Evolutionary conservation across 148 eudicot genomes (phyloP).

Genomic region (Rhododendron ovatum): DNA sequence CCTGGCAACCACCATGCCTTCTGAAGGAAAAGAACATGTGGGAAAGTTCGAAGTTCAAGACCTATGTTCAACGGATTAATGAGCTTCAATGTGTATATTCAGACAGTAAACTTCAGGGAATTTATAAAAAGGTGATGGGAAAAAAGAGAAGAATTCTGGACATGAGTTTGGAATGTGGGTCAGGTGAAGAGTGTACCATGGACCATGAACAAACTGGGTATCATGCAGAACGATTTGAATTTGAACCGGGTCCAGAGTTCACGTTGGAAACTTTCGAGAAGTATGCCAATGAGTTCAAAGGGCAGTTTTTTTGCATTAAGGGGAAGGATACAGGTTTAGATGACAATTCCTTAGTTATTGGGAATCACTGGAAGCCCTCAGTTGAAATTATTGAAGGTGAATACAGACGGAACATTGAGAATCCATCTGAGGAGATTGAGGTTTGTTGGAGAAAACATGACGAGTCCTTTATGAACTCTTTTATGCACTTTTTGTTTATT

Average conservation of each 20-base stretch:
- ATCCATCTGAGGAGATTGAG: constrained; percentile 68
- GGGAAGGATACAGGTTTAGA: constrained; percentile 18
- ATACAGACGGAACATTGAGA: constrained; percentile 67
- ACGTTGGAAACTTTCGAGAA: constrained; percentile 55
- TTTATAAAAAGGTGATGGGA: constrained; percentile 21
- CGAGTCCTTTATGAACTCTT: not conserved
- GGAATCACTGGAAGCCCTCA: constrained; percentile 27
- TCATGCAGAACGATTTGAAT: constrained; percentile 23
- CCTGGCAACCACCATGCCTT: constrained; percentile 63
- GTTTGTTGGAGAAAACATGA: constrained; percentile 33
- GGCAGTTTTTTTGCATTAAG: constrained; percentile 40
- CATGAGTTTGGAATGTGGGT: constrained; percentile 19
- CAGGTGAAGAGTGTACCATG: constrained; percentile 19
- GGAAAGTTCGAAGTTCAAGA: constrained; percentile 36
- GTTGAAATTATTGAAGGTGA: constrained; percentile 67
- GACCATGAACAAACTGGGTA: constrained; percentile 20
- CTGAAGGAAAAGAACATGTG: constrained; percentile 41
- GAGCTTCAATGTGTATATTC: constrained; percentile 28
- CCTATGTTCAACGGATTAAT: constrained; percentile 44
- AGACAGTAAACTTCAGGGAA: constrained; percentile 22
- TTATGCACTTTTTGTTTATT: not conserved
- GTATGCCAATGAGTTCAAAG: constrained; percentile 61
- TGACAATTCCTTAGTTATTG: constrained; percentile 10
- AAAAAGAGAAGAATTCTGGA: constrained; percentile 30
- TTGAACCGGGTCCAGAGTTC: constrained; percentile 50